Evolutionary conservation across 148 eudicot genomes (phyloP).

Genomic region (Nyssa sinensis): DNA sequence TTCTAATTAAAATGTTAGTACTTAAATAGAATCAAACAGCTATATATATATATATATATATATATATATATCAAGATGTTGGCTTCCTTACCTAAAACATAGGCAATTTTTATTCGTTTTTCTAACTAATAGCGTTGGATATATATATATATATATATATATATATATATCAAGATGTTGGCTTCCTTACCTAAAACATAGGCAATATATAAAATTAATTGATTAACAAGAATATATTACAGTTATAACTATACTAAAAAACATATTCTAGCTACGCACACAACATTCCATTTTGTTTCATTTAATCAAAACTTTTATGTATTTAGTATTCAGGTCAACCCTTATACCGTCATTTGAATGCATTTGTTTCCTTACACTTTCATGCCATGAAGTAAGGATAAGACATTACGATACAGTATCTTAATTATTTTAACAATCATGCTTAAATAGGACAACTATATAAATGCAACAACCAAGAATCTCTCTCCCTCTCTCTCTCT

Average conservation of each 20-base stretch:
- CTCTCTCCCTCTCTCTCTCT: no score
- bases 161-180: no score
- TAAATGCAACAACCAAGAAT: no score
- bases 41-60: no score
- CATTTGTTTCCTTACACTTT: constrained; percentile 15
- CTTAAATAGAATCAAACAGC: background rate
- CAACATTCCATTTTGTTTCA: constrained; percentile 3
- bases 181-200: no score
- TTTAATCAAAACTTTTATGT: background rate
- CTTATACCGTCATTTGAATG: constrained; percentile 15
- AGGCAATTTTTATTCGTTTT: background rate
- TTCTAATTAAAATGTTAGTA: background rate
- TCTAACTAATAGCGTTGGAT: background rate
- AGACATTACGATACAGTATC: no score
- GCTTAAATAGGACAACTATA: no score
- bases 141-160: background rate
- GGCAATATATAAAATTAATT: background rate
- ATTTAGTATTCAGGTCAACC: constrained; percentile 7
- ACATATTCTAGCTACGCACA: no score
- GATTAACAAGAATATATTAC: background rate
- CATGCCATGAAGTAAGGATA: constrained; percentile 19
- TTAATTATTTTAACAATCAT: no score
- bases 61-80: no score
- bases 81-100: background rate
- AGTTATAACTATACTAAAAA: no score